Evolutionary conservation across 225 moss, liverwort and hornwort genomes (phyloP).

Genomic region (Takakia lepidozioides): DNA sequence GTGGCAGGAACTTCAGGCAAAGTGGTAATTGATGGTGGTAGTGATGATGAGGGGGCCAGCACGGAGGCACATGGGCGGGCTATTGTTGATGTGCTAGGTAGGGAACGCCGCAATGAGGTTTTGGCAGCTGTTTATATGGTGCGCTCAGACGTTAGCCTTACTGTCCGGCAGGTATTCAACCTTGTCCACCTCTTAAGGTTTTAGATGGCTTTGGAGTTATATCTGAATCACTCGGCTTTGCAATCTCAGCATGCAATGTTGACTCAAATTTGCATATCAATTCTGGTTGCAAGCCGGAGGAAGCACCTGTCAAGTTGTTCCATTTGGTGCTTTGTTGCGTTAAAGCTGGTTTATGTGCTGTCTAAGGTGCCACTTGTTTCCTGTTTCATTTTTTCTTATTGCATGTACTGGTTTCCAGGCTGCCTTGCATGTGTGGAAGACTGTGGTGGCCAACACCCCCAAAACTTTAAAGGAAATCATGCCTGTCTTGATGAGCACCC

Average conservation of each 20-base stretch:
- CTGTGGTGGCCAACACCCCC: conserved; percentile 96
- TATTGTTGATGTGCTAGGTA: conserved; percentile 86
- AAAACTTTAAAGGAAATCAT: conserved; percentile 99
- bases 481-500: conserved; percentile 98
- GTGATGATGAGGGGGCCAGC: conserved; percentile 99
- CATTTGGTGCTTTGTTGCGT: no score
- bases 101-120: conserved; percentile 89
- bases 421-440: conserved; percentile 98
- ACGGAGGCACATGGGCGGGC: conserved; percentile 98
- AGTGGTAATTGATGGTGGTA: conserved; percentile 97
- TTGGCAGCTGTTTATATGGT: conserved; percentile 99
- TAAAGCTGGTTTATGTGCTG: no score
- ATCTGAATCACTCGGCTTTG: no score
- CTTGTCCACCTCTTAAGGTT: no score
- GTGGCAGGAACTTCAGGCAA: conserved; percentile 99
- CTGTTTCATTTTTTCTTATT: no score
- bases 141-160: conserved; percentile 94
- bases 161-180: conserved; percentile 79
- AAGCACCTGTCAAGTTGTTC: no score
- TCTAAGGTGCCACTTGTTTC: no score
- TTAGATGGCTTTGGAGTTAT: no score
- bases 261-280: no score
- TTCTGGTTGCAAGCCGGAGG: no score
- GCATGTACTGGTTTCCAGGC: no score
- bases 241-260: no score